Conservation (phyloP, 2,329 filamentous ascomycete genomes). For the Dichotomopilus funicola region DNA sequence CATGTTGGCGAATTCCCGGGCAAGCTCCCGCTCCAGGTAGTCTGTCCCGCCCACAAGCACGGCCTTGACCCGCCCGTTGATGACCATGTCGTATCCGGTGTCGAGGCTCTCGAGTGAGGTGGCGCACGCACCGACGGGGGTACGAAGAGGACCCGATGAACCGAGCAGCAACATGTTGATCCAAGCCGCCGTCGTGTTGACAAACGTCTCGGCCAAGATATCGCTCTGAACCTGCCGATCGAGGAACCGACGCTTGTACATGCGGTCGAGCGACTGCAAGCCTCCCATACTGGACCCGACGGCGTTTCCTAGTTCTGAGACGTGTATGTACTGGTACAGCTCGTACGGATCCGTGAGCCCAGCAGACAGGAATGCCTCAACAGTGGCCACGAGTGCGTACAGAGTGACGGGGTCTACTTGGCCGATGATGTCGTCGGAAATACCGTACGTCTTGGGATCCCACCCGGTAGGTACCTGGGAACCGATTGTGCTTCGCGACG, state of each 20-base stretch:
- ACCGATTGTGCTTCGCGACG: constrained; percentile 94
- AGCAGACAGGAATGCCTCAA: constrained; percentile 80
- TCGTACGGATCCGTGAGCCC: constrained; percentile 99
- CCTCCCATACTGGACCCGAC: constrained; percentile 98
- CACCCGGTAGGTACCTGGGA: constrained; percentile 96
- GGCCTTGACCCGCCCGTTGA: constrained; percentile 94
- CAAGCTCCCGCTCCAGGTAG: constrained; percentile 98
- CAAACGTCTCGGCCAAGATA: constrained; percentile 98
- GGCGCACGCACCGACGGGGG: constrained; percentile 93
- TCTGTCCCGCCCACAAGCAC: constrained; percentile 98
- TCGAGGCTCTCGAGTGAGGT: constrained; percentile 96
- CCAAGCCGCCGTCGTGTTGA: constrained; percentile 99
- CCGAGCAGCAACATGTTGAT: constrained; percentile 98
- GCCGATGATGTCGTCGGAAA: constrained; percentile 94
- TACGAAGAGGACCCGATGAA: constrained; percentile 97
- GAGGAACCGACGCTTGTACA: constrained; percentile 96
- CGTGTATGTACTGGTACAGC: constrained; percentile 99
- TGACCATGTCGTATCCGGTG: constrained; percentile 96
- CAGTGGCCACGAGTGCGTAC: constrained; percentile 88
- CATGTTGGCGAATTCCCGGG: constrained; percentile 99
- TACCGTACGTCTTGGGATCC: constrained; percentile 93
- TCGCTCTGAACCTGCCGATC: constrained; percentile 98
- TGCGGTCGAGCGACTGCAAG: constrained; percentile 81
- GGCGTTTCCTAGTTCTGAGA: constrained; percentile 97
- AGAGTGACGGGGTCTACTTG: constrained; percentile 96